Evolutionary conservation across 495 filamentous ascomycete genomes (phyloP).

Genomic region (Aspergillus carlsbadensis): DNA sequence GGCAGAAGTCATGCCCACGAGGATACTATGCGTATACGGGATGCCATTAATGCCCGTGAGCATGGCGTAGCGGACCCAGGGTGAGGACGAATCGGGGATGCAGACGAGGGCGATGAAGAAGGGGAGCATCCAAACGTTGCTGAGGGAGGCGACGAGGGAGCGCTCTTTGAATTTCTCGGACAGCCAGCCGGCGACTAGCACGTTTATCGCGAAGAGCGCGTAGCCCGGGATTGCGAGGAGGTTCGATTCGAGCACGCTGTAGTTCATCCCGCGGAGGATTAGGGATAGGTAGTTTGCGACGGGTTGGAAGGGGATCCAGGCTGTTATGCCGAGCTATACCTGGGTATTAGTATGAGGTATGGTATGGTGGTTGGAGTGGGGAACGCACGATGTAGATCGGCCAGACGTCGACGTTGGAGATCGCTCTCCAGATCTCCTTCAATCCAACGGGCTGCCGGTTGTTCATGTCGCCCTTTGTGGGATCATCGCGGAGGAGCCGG

Average conservation of each 20-base stretch:
- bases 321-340: background rate
- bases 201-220: conserved; percentile 40
- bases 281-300: conserved; percentile 45
- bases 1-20: conserved; percentile 53
- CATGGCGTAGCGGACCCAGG: conserved; percentile 45
- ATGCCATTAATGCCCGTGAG: conserved; percentile 42
- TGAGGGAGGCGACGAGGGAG: conserved; percentile 36
- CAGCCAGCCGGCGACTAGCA: conserved; percentile 33
- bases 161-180: conserved; percentile 43
- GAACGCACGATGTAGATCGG: conserved; percentile 37
- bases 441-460: conserved; percentile 54
- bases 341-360: no score
- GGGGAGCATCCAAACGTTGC: conserved; percentile 50
- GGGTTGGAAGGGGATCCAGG: conserved; percentile 41
- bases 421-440: conserved; percentile 42
- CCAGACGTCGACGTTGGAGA: conserved; percentile 56
- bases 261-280: conserved; percentile 45
- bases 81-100: conserved; percentile 25
- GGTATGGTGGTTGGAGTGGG: no score
- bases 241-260: conserved; percentile 47
- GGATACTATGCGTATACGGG: conserved; percentile 53
- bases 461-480: conserved; percentile 66
- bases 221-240: conserved; percentile 48
- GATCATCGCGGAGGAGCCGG: conserved; percentile 54
- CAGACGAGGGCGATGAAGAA: conserved; percentile 43